phyloP scores from a whole-genome alignment of 2,329 filamentous ascomycete species.

The Septoria petroselini region DNA sequence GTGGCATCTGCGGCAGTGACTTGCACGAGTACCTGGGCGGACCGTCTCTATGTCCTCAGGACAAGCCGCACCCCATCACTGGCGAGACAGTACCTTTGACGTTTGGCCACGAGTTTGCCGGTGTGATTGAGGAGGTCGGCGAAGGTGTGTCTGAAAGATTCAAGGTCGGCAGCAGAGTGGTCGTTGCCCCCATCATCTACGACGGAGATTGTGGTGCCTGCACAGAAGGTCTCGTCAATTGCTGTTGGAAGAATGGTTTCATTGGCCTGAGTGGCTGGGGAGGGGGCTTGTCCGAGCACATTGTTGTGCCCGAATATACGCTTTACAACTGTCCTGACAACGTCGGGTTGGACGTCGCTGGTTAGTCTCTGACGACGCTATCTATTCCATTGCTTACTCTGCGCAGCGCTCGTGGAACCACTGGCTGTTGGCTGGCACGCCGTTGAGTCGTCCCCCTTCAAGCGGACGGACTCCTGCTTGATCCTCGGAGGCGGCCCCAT shows the following conservation, averaged over 20 bases:
- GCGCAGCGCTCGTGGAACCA: conserved; percentile 52
- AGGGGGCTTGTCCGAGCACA: conserved; percentile 52
- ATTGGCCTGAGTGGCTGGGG: conserved; percentile 54
- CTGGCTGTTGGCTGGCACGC: conserved; percentile 57
- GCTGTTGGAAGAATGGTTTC: conserved; percentile 55
- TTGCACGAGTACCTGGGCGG: conserved; percentile 39
- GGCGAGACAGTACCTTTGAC: conserved; percentile 52
- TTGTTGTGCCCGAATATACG: conserved; percentile 49
- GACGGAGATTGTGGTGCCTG: conserved; percentile 53
- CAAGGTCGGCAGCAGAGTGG: conserved; percentile 49
- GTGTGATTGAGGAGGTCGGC: conserved; percentile 52
- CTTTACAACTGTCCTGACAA: conserved; percentile 51
- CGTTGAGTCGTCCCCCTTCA: conserved; percentile 51
- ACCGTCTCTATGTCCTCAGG: conserved; percentile 43
- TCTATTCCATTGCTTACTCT: neutral
- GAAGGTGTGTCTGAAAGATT: conserved; percentile 48
- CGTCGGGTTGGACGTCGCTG: conserved; percentile 51
- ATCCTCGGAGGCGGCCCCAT: conserved; percentile 55
- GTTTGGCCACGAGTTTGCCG: conserved; percentile 55
- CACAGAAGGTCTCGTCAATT: conserved; percentile 52
- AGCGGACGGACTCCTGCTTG: conserved; percentile 46
- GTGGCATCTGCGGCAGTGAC: conserved; percentile 27
- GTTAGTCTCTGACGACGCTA: conserved; percentile 25
- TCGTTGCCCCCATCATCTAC: conserved; percentile 51
- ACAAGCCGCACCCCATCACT: conserved; percentile 55